Conservation (phyloP, 2,329 filamentous ascomycete species). For the Cytospora paraplurivora region DNA sequence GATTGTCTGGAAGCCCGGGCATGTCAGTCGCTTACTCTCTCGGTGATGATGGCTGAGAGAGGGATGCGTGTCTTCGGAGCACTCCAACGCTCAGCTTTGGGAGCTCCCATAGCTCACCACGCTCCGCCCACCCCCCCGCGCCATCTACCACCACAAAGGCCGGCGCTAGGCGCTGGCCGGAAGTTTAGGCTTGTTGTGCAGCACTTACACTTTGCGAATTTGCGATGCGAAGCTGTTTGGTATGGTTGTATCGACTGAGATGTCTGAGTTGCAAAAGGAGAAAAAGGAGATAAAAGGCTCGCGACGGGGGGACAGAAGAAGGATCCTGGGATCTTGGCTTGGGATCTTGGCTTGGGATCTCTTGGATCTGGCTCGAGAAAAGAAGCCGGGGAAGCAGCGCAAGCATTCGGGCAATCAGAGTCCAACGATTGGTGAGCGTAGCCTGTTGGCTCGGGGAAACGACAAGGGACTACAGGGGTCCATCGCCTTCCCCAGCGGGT, state of each 20-base stretch:
- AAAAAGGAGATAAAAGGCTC: not conserved
- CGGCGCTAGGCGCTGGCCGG: conserved; percentile 6
- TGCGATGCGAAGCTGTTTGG: not conserved
- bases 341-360: conserved; percentile 7
- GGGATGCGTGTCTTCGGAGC: conserved; percentile 17
- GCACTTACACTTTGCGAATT: conserved; percentile 7
- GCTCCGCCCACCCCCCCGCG: not conserved
- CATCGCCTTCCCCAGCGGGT: not conserved
- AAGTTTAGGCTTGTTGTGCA: not conserved
- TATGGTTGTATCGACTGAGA: not conserved
- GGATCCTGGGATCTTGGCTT: not conserved
- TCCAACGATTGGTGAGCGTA: conserved; percentile 15
- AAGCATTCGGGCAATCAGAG: conserved; percentile 16
- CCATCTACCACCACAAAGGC: conserved; percentile 4
- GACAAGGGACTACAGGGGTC: not conserved
- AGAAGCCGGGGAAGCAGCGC: not conserved
- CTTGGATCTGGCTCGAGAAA: conserved; percentile 7
- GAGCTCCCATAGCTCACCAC: conserved; percentile 11
- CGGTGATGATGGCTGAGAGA: conserved; percentile 13
- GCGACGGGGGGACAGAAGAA: not conserved
- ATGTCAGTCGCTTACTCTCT: conserved; percentile 23
- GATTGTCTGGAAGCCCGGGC: conserved; percentile 15
- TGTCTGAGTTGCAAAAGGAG: conserved; percentile 1
- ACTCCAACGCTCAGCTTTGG: conserved; percentile 11
- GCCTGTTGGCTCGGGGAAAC: conserved; percentile 14